Percentiles rank a stretch among this genome's conserved stretches.
Conservation (phyloP, 2,329 filamentous ascomycete genomes). For the Beauveria sp. region DNA sequence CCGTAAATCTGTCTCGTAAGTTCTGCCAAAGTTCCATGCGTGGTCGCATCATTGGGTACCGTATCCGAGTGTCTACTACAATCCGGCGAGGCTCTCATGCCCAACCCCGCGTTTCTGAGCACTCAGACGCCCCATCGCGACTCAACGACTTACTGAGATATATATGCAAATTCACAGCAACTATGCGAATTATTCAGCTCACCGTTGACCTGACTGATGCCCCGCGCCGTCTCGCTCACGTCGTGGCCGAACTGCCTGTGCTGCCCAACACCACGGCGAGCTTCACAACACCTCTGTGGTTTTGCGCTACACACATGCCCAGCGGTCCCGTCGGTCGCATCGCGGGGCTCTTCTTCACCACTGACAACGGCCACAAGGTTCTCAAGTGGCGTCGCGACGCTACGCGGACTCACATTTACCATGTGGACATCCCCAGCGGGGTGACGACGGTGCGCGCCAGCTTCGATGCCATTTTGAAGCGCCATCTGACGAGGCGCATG, state of each 20-base stretch:
- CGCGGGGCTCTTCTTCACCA: neutral
- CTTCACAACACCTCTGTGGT: conserved; percentile 12
- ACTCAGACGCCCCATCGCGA: neutral
- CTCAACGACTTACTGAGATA: neutral
- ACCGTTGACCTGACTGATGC: conserved; percentile 9
- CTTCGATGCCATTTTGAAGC: conserved; percentile 10
- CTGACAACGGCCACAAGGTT: neutral
- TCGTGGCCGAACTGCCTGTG: conserved; percentile 6
- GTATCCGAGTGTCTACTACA: too few relatives aligned
- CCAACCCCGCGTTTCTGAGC: neutral
- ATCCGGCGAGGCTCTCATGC: too few relatives aligned
- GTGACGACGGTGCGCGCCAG: conserved; percentile 1
- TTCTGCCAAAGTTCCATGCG: too few relatives aligned
- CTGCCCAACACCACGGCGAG: neutral
- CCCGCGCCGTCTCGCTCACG: conserved; percentile 1
- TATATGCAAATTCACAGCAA: neutral
- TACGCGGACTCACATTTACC: neutral
- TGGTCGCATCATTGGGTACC: too few relatives aligned
- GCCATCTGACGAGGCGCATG: conserved; percentile 4
- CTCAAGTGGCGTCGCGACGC: conserved; percentile 10
- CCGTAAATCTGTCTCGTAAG: too few relatives aligned
- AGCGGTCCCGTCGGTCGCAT: conserved; percentile 6
- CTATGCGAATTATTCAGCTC: conserved; percentile 7
- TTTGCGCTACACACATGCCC: conserved; percentile 1
- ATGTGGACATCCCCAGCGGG: conserved; percentile 5